Evolutionary conservation across 2,329 filamentous ascomycete species (phyloP).

Genomic region (Botrytis tulipae): DNA sequence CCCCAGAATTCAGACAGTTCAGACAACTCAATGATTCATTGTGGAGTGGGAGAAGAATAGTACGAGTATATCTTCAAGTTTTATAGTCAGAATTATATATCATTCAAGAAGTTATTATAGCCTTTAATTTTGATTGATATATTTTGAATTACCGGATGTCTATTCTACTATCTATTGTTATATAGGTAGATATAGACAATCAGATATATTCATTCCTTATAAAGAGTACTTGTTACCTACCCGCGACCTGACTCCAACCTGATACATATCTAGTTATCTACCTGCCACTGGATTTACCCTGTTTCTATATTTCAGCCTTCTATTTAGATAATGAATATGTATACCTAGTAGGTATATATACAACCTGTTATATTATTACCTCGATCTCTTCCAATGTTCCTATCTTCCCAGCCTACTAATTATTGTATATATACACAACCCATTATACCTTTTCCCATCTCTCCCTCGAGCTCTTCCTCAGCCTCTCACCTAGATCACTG

Average conservation of each 20-base stretch:
- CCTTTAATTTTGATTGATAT: neutral
- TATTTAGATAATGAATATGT: neutral
- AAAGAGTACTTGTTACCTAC: neutral
- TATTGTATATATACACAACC: too few species aligned
- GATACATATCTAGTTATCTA: neutral
- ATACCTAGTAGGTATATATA: neutral
- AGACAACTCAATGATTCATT: too few species aligned
- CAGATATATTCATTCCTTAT: neutral
- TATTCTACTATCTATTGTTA: too few species aligned
- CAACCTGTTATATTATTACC: neutral
- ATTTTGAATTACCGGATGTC: neutral
- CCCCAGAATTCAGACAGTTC: neutral
- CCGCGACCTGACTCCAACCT: neutral
- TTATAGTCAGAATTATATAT: neutral
- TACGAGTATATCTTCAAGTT: neutral
- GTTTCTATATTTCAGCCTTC: neutral
- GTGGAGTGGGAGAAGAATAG: neutral
- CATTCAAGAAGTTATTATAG: neutral
- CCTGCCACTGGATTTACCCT: neutral
- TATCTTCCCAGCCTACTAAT: too few species aligned
- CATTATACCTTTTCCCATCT: too few species aligned
- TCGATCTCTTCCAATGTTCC: neutral
- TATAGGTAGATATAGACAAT: neutral
- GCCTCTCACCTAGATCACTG: neutral
- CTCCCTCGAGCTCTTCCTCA: neutral